Base-by-base conservation (phyloP, 768 basidiomycete genomes). In the Naganishia friedmannii region DNA sequence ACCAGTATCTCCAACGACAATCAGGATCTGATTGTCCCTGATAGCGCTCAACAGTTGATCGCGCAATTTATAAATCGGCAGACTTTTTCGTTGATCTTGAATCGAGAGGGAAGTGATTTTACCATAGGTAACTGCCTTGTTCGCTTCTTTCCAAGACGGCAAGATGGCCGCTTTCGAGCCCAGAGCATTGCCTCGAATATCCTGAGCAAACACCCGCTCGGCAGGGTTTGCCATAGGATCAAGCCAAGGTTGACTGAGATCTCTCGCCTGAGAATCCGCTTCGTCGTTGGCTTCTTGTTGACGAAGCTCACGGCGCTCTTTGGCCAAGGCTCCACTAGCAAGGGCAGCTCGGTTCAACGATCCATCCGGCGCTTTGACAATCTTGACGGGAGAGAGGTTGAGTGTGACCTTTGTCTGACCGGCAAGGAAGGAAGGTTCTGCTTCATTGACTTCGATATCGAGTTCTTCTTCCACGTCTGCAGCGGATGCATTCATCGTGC, bases 321-420 rank as follows among this genome's bases (percentile, higher is more conserved):
- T 96, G 15, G 95, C 92, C 2, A 97, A 83, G 1, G 93, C 88
- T 28, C 93, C 93, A 26, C 95, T 94, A 0, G 92, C 91, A 46
- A 98, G 85, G 6, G 96, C 96, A 23, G 96, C 94, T 71, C 96
- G 86, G 76, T 99, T 99, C 70, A 99, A 80, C 7, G 94, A 94
- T 23, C 96, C 96, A 82, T 99, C 96, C 0, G 96, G 96, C 26
- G 96, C 96, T 79, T 98, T 98, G 77, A 99, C 90, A 72, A 99
- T 91, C 82, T 97, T 98, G 74, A 98, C 93, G 0, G 96, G 96
- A 78, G 92, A 94, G 39, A 99, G 86, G 72, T 98, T 93, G 28
- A 98, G 86, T 0, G 93, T 94, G 69, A 90, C 88, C 82, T 96
- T 96, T 68, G 93, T 96, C 83, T 98, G 96, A 19, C 96, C 96